phyloP scores from a whole-genome alignment of 129 eudicot genomes.

The Flaveria trinervia region DNA sequence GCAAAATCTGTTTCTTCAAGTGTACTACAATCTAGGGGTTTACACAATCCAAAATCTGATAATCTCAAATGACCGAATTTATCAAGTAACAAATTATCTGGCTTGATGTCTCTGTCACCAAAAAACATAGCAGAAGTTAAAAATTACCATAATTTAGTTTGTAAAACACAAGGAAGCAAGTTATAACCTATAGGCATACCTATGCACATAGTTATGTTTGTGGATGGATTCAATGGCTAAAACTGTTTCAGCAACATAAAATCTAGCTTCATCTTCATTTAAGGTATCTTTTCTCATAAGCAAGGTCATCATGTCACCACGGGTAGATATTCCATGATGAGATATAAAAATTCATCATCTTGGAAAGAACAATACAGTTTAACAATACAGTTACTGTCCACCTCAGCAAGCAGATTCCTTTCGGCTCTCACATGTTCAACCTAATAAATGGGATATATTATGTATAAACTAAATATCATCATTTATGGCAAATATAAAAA shows the following conservation, averaged over 20 bases:
- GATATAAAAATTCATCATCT: conserved; percentile 82
- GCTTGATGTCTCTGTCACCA: conserved; percentile 83
- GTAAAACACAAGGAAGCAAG: conserved; percentile 7
- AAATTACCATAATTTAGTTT: background rate
- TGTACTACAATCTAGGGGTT: conserved; percentile 92
- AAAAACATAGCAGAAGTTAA: background rate
- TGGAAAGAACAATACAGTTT: conserved; percentile 89
- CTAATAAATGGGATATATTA: conserved; percentile 30
- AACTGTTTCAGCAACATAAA: conserved; percentile 92
- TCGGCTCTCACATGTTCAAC: conserved; percentile 98
- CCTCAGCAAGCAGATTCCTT: conserved; percentile 95
- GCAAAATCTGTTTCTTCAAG: conserved; percentile 77
- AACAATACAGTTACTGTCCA: conserved; percentile 93
- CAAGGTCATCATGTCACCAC: conserved; percentile 97
- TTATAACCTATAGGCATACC: conserved; percentile 39
- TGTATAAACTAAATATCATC: conserved; percentile 36
- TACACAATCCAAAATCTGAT: conserved; percentile 92
- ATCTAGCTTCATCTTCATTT: conserved; percentile 82
- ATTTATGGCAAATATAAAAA: conserved; percentile 4
- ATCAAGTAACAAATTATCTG: conserved; percentile 94
- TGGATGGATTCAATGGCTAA: conserved; percentile 94
- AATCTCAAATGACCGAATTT: conserved; percentile 81
- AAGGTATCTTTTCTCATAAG: conserved; percentile 91
- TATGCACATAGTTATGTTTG: conserved; percentile 81
- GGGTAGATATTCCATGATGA: conserved; percentile 94